Evolutionary conservation across 139 green algal species (phyloP), one percentile per base, ranked within the genome.

Genomic region (Monoraphidium neglectum): DNA sequence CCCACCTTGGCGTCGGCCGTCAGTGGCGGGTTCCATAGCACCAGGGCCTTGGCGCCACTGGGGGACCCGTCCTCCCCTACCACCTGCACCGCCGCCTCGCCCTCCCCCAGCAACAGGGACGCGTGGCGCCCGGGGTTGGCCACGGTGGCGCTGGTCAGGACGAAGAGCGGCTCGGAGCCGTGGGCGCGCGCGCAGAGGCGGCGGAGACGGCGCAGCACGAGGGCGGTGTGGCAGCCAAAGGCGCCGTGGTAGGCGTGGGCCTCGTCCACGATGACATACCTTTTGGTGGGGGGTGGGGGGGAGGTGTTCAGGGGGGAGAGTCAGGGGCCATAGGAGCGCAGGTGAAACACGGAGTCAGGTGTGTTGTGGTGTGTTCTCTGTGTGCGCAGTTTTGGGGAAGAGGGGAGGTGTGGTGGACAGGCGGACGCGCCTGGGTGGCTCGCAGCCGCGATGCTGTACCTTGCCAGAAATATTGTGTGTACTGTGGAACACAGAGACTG

Each of bases 1-100:
- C 77, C 62, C 4, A 40, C 53, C 21, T 77, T 49, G 1, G 35
- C 78, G 57, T 68, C 26, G 30, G 46, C 53, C 38, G 61, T 82
- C 2, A 98, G 75, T 2, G 95, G 92, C 13, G 95, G 95, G 80
- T 99, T 98, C 96, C 95, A 99, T 77, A 98, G 78, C 59, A 97
- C 87, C 80, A 98, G 96, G 28, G 43, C 68, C 77, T 96, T 94
- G 30, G 89, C 72, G 0, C 88, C 94, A 51, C 88, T 81, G 1
- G 95, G 95, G 0, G 88, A 94, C 33, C 94, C 93, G 64, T 98
- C 94, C 35, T 94, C 74, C 2, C 61, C 63, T 18, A 98, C 82
- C 18, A 94, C 82, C 61, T 72, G 4, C 37, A 89, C 80, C 3
- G 73, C 73, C 83, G 77, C 66, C 61, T 8, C 56, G 24, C 71